phyloP scores from a whole-genome alignment of 1,139 yeast species.

The Scheffersomyces titani region DNA sequence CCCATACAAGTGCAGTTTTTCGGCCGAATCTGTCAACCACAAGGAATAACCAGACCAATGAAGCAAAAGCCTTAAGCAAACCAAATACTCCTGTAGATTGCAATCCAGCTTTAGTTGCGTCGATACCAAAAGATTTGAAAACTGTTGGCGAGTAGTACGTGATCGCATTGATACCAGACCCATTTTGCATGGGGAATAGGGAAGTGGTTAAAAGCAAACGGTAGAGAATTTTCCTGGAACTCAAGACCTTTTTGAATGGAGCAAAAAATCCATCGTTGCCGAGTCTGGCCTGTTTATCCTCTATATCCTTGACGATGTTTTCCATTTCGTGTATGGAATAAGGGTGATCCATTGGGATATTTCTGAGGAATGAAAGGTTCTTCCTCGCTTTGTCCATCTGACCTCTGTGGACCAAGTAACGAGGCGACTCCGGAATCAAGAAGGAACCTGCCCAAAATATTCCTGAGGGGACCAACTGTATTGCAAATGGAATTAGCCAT shows the following conservation, averaged over 20 bases:
- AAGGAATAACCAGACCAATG: slow-evolving; percentile 45
- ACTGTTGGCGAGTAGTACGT: slow-evolving; percentile 36
- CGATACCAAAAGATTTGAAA: slow-evolving; percentile 32
- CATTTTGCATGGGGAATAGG: slow-evolving; percentile 35
- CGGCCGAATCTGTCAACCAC: slow-evolving; percentile 51
- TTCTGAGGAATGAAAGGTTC: slow-evolving; percentile 30
- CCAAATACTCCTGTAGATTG: slow-evolving; percentile 64
- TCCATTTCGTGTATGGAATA: slow-evolving; percentile 29
- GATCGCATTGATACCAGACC: slow-evolving; percentile 36
- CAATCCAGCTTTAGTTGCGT: slow-evolving; percentile 41
- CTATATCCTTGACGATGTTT: slow-evolving; percentile 21
- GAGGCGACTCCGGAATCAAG: slow-evolving; percentile 48
- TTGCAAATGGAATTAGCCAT: slow-evolving; percentile 40
- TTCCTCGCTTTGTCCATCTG: slow-evolving; percentile 36
- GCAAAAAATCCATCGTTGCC: slow-evolving; percentile 25
- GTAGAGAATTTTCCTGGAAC: slow-evolving; percentile 22
- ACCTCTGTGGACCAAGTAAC: slow-evolving; percentile 42
- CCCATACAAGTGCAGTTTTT: slow-evolving; percentile 43
- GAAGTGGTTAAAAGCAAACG: slow-evolving; percentile 28
- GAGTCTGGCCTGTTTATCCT: slow-evolving; percentile 19
- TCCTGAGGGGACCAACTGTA: slow-evolving; percentile 46
- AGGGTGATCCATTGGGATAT: slow-evolving; percentile 22
- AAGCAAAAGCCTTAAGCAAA: slow-evolving; percentile 45
- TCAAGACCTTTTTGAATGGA: slow-evolving; percentile 26
- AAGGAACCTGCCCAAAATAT: slow-evolving; percentile 40